A percentile compares a stretch with the other conserved stretches of the same genome.
Evolutionary conservation across 371 early-diverging fungal species (phyloP).

Genomic region (Nematocida displodere): DNA sequence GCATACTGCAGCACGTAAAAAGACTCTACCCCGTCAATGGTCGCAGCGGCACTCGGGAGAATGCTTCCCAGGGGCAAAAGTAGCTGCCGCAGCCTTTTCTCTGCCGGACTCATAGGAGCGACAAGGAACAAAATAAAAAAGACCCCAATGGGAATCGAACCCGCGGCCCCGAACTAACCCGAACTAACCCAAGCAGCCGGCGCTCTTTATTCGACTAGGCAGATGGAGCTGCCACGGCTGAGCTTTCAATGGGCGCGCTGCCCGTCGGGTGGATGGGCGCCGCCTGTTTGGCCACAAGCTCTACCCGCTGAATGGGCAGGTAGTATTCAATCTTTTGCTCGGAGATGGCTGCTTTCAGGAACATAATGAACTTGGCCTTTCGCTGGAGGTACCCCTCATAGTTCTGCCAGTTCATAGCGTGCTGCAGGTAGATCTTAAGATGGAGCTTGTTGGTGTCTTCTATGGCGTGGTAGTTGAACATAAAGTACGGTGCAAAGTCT

Average conservation of each 20-base stretch:
- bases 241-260: too few relatives aligned
- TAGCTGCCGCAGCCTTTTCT: too few relatives aligned
- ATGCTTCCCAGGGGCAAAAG: too few relatives aligned
- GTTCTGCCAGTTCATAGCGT: constrained; percentile 65
- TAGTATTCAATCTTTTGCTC: constrained; percentile 61
- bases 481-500: constrained; percentile 62
- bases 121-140: constrained; percentile 20
- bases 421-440: constrained; percentile 64
- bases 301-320: constrained; percentile 59
- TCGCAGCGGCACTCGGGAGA: too few relatives aligned
- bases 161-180: constrained; percentile 48
- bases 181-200: too few relatives aligned
- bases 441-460: constrained; percentile 64
- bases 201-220: too few relatives aligned
- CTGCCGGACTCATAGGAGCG: not conserved
- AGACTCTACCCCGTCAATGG: too few relatives aligned
- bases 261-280: too few relatives aligned
- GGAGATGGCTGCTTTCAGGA: constrained; percentile 56
- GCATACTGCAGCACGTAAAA: too few relatives aligned
- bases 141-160: constrained; percentile 57
- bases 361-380: constrained; percentile 62
- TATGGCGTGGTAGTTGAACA: constrained; percentile 65
- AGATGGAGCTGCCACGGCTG: too few relatives aligned
- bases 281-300: too few relatives aligned
- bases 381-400: constrained; percentile 63